Evolutionary conservation across 768 basidiomycete species (phyloP).

Genomic region (Sporobolomyces pararoseus): DNA sequence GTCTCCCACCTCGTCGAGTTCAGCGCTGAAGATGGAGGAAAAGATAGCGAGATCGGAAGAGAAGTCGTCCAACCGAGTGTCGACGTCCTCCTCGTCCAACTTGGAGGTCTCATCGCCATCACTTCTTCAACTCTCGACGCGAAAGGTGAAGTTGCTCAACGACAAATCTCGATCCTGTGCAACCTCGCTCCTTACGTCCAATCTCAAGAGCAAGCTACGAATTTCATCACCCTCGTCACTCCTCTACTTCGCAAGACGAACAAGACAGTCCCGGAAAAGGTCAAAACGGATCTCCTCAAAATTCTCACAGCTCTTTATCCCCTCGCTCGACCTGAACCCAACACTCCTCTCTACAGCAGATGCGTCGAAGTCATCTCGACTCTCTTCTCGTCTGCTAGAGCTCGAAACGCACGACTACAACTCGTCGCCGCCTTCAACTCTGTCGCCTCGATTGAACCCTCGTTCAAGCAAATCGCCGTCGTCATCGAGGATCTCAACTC

Average conservation of each 20-base stretch:
- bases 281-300: slow-evolving; percentile 74
- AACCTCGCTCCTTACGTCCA: slow-evolving; percentile 69
- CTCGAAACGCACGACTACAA: slow-evolving; percentile 64
- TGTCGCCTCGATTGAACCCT: slow-evolving; percentile 55
- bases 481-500: slow-evolving; percentile 72
- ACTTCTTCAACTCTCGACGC: slow-evolving; percentile 51
- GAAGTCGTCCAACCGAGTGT: slow-evolving; percentile 66
- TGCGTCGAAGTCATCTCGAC: slow-evolving; percentile 64
- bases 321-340: slow-evolving; percentile 48
- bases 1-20: slow-evolving; percentile 63
- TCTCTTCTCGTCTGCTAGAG: slow-evolving; percentile 72
- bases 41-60: slow-evolving; percentile 53
- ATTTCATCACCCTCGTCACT: slow-evolving; percentile 66
- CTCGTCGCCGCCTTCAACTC: slow-evolving; percentile 65
- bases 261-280: slow-evolving; percentile 74
- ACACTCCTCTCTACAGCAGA: slow-evolving; percentile 47
- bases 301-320: slow-evolving; percentile 65
- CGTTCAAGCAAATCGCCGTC: slow-evolving; percentile 55
- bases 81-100: slow-evolving; percentile 64
- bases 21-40: slow-evolving; percentile 55
- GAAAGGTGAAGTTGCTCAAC: slow-evolving; percentile 60
- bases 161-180: slow-evolving; percentile 77
- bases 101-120: slow-evolving; percentile 66
- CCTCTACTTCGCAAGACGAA: slow-evolving; percentile 75
- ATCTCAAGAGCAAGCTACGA: slow-evolving; percentile 67